Base-by-base conservation (phyloP, 768 basidiomycete genomes). In the Boletus sp. region DNA sequence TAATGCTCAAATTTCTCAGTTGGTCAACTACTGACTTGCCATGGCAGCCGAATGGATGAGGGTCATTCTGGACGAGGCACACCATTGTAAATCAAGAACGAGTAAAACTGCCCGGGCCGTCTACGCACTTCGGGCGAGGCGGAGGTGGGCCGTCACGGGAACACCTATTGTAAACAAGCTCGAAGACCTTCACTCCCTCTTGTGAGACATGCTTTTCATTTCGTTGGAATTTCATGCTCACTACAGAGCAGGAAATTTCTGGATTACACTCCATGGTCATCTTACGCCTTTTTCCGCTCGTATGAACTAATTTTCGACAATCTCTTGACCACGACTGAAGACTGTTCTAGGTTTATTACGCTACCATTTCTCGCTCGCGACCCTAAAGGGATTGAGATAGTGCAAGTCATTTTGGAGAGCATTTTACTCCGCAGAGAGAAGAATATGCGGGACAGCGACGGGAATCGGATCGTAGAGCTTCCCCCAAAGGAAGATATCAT, bases 161-260 rank as follows among this genome's bases (percentile, higher is more conserved):
- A 98, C 96, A 5, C 96, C 96, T 0, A 98, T 98, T 55, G 91
- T 97, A 51, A 98, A 98, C 67, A 85, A 87, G 58, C 77, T 96
- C 7, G 91, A 95, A 62, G 96, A 98, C 64, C 76, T 98, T 15
- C 93, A 88, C 64, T 95, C 93, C 1, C 76, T 98, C 2, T 70
- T 98, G 89, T 90, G 51, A 64, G 84, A 67, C n/a, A 39, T 21
- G 2, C 7, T 2, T 2, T 9, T 47, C 5, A 25, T 42, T 2
- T 68, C 90, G 82, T 84, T 46, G 52, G 80, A 62, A 21, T 25
- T 49, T 51, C 32, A 35, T 48, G 30, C 55, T 56, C 23, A 64
- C 37, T 4, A n/a, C 30, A 13, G 53, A 14, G 25, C 56, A 92
- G 89, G 30, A 88, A 85, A 72, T 92, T 90, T 70, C 75, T 92